Evolutionary conservation across 345 rosid species (phyloP).

Genomic region (Alliaria petiolata): DNA sequence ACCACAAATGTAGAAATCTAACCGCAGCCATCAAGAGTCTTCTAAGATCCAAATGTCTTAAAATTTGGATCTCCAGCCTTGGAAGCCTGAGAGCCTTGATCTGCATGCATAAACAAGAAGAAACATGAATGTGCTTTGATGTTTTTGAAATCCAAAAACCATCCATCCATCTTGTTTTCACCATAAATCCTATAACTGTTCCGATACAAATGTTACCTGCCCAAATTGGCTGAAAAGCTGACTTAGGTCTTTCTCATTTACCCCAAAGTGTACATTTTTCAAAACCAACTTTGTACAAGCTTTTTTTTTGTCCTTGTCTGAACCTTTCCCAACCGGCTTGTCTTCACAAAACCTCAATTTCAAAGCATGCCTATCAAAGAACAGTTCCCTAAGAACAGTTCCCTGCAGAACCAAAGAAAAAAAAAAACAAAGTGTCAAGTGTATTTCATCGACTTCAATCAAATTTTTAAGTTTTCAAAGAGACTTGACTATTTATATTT

Average conservation of each 20-base stretch:
- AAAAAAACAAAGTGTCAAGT: background rate
- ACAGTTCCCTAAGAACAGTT: too few relatives aligned
- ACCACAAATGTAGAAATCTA: slow-evolving; percentile 33
- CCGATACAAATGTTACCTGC: slow-evolving; percentile 70
- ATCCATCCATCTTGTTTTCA: too few relatives aligned
- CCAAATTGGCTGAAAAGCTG: slow-evolving; percentile 89
- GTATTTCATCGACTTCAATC: background rate
- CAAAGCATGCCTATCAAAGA: slow-evolving; percentile 87
- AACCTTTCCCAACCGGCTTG: slow-evolving; percentile 50
- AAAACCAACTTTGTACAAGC: slow-evolving; percentile 72
- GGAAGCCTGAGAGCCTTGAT: slow-evolving; percentile 79
- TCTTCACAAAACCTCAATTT: slow-evolving; percentile 70
- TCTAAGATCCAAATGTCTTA: too few relatives aligned
- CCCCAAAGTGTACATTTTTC: slow-evolving; percentile 85
- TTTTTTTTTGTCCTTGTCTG: slow-evolving; percentile 48
- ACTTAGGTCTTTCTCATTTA: slow-evolving; percentile 75
- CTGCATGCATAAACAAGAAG: slow-evolving; percentile 33
- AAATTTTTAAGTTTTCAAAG: background rate
- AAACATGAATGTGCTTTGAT: background rate
- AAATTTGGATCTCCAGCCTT: too few relatives aligned
- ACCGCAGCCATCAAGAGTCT: slow-evolving; percentile 91
- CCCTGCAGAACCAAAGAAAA: slow-evolving; percentile 48
- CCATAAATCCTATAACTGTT: too few relatives aligned
- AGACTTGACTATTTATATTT: slow-evolving; percentile 5
- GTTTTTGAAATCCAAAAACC: background rate